Evolutionary conservation across 176 grass and related monocot species (phyloP).

Genomic region (Zizania latifolia): DNA sequence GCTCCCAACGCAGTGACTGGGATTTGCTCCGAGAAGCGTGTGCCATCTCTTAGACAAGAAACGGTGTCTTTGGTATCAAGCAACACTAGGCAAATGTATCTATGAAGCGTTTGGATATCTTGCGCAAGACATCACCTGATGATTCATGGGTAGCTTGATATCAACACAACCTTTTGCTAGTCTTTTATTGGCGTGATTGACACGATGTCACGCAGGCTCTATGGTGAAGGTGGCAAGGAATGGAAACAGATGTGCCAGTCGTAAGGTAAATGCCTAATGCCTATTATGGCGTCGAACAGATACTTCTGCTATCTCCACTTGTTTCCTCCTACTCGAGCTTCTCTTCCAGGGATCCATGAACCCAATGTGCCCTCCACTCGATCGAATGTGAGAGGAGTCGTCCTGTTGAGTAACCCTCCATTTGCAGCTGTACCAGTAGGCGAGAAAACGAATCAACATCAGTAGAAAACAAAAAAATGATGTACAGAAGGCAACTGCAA

Average conservation of each 20-base stretch:
- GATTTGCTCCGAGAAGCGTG: too few relatives aligned
- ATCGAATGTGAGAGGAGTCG: conserved; percentile 76
- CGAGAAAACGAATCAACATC: not conserved
- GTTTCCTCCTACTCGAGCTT: conserved; percentile 45
- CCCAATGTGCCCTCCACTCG: conserved; percentile 81
- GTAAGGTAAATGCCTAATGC: not conserved
- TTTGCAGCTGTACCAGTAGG: conserved; percentile 43
- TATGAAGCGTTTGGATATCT: too few relatives aligned
- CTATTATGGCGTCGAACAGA: not conserved
- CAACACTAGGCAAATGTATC: too few relatives aligned
- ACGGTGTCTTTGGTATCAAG: not conserved
- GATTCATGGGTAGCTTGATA: too few relatives aligned
- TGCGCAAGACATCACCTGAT: too few relatives aligned
- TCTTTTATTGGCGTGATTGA: too few relatives aligned
- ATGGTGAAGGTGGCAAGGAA: not conserved
- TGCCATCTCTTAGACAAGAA: not conserved
- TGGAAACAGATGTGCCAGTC: not conserved
- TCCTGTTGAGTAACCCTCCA: conserved; percentile 56
- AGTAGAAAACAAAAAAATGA: not conserved
- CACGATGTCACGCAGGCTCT: not conserved
- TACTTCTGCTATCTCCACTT: not conserved
- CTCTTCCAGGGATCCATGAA: conserved; percentile 27
- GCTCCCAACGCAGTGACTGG: not conserved
- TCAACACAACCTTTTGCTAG: too few relatives aligned
- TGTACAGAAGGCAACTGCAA: not conserved